Evolutionary conservation across 441 rosid species (phyloP).

Genomic region (Gossypium schwendimanii): DNA sequence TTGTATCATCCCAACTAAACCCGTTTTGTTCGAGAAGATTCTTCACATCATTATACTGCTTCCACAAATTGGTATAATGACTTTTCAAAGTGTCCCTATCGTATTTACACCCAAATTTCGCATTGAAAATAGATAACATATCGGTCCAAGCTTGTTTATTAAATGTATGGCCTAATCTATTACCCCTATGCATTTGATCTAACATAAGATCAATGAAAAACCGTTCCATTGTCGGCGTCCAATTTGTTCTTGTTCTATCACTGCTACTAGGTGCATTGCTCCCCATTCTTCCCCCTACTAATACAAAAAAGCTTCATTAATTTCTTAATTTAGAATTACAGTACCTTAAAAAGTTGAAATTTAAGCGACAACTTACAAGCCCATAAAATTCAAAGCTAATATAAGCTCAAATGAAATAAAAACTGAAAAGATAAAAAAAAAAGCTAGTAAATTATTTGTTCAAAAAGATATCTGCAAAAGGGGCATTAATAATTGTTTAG

Average conservation of each 20-base stretch:
- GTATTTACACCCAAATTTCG: conserved; percentile 67
- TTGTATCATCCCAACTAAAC: conserved; percentile 72
- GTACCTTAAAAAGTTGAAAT: not conserved
- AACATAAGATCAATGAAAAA: conserved; percentile 83
- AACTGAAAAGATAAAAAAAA: not conserved
- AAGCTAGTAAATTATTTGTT: not conserved
- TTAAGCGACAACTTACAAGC: not conserved
- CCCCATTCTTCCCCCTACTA: conserved; percentile 29
- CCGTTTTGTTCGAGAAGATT: conserved; percentile 60
- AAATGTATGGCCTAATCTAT: conserved; percentile 70
- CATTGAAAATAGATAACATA: conserved; percentile 62
- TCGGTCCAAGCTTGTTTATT: conserved; percentile 84
- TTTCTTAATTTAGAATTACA: not conserved
- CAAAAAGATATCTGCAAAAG: not conserved
- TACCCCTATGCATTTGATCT: conserved; percentile 77
- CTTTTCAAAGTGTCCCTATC: conserved; percentile 71
- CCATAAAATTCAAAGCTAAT: conserved; percentile 2
- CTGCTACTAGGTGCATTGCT: conserved; percentile 23
- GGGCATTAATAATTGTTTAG: not conserved
- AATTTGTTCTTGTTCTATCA: conserved; percentile 59
- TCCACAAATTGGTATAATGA: conserved; percentile 73
- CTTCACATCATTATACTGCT: conserved; percentile 69
- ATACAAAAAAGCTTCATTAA: not conserved
- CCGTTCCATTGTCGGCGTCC: conserved; percentile 84
- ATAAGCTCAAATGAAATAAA: not conserved